Base-by-base conservation (phyloP, 371 early-diverging fungal genomes). In the Cokeromyces recurvatus region DNA sequence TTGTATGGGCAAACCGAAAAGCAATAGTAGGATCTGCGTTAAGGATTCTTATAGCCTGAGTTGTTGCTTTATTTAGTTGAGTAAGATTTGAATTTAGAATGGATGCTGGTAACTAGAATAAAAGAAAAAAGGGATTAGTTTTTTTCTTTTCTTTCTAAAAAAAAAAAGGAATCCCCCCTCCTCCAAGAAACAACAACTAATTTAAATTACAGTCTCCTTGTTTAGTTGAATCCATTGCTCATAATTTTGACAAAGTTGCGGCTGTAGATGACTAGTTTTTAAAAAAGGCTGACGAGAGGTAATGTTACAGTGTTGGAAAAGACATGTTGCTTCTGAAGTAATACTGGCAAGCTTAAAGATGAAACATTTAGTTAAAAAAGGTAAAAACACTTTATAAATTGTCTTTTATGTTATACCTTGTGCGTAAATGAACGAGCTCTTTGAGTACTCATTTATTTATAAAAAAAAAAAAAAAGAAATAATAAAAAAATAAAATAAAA, bases 341-440 rank as follows among this genome's bases (percentile, higher is more conserved):
- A 60, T 44, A 31, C 24, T 38, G 22, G 38, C 47, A 31, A 60
- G 48, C 61, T 60, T 46, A 8, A 41, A 16, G 20, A 34, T 24
- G 16, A 22, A 24, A 24, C 6, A 11, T 14, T 9, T 5, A 15
- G 34, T 16, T 9, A 14, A 14, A 39, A 10, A 15, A 15, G 14
- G 37, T 15, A 37, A 41, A 8, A 38, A 32, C 8, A 36, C 15
- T 8, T 2, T 1, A 37, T 25, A 38, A 34, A 31, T 32, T 16
- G 4, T 8, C 29, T 1, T 32, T 38, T 15, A n/a, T 3, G 16
- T 27, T 31, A 27, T 51, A 59, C 60, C 60, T 51, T 53, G 38
- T 59, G 54, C 39, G 54, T 35, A 37, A 59, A 46, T 12, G 43
- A 51, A 43, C 50, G 43, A 46, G 54, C 47, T 46, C 55, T 55